A percentile compares a stretch with the other conserved stretches of the same genome.
Conservation (phyloP, 805 yeast genomes). For the Kodamaea nitidulidarum region DNA sequence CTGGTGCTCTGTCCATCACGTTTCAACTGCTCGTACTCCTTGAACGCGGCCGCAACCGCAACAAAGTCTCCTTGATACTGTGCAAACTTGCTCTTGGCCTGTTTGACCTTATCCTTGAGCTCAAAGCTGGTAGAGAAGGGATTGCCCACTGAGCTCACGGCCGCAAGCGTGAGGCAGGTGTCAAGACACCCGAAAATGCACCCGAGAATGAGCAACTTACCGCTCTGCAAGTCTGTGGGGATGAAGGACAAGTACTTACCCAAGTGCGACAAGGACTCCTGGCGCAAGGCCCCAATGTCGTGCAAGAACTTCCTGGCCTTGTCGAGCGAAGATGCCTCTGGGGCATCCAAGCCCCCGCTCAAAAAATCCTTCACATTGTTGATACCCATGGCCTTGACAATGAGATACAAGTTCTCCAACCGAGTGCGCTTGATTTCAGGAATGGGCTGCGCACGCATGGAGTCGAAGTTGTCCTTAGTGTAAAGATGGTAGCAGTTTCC, state of each 20-base stretch:
- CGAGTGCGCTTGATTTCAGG: conserved; percentile 89
- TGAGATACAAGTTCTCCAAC: conserved; percentile 74
- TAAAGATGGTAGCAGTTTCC: conserved; percentile 83
- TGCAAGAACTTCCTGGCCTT: conserved; percentile 50
- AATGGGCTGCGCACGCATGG: conserved; percentile 68
- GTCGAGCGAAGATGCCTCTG: conserved; percentile 48
- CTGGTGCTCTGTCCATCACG: conserved; percentile 24
- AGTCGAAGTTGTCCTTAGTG: conserved; percentile 51
- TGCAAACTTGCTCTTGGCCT: conserved; percentile 34
- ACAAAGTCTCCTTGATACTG: conserved; percentile 71
- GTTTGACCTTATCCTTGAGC: conserved; percentile 59
- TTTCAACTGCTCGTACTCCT: conserved; percentile 42
- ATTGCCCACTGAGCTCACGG: conserved; percentile 66
- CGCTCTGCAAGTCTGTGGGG: conserved; percentile 84
- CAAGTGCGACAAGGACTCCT: conserved; percentile 57
- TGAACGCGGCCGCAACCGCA: conserved; percentile 58
- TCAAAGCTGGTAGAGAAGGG: conserved; percentile 68
- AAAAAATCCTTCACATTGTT: conserved; percentile 66
- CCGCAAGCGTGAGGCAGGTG: conserved; percentile 72
- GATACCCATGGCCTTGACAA: conserved; percentile 87
- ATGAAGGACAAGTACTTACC: conserved; percentile 77
- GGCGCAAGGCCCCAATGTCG: conserved; percentile 69
- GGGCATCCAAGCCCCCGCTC: conserved; percentile 77
- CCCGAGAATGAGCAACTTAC: conserved; percentile 75
- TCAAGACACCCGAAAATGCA: conserved; percentile 81